Base-by-base conservation (phyloP, 345 rosid species). In the Pistacia vera region DNA sequence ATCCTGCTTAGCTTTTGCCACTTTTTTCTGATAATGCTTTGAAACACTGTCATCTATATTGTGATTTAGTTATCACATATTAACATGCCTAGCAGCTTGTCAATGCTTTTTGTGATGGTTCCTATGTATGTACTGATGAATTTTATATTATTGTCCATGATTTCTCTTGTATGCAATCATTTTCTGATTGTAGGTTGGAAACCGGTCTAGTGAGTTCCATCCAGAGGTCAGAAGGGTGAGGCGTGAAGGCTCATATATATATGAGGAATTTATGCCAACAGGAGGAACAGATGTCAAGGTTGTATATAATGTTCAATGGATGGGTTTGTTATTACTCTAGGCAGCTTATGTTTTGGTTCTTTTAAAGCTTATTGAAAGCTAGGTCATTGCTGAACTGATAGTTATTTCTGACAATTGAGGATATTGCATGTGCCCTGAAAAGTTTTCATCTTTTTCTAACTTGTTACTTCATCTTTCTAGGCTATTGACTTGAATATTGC, bases 201-300 rank as follows among this genome's bases (percentile, higher is more conserved):
- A 94, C 77, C 88, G 99, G 60, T 97, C 99, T 52, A 97, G 99
- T 80, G 98, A 94, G 85, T 97, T 97, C 82, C 94, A 92, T 77
- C 98, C 99, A 18, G 99, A 97, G 56, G 98, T 94, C 52, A 90
- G 99, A 91, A 89, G 97, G 88, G 99, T 94, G 82, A 88, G 99
- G 82, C 94, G 99, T 75, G 99, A 90, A 88, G 95, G 97, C 71
- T 92, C 99, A 73, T 97, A 92, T 81, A 94, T 97, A 83, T 97
- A 94, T 36, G 99, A 97, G 88, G 99, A 94, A 87, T 94, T 97
- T 84, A 84, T 97, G 99, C 99, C 99, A 71, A 97, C 98, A 8
- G 99, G 98, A 71, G 98, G 99, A 85, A 97, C 99, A 57, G 99
- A 97, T 89, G 99, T 97, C 79, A 97, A 97, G 98, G 99, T 96